Evolutionary conservation across 2,329 filamentous ascomycete genomes (phyloP), one percentile per base, ranked within the genome.

Genomic region (Xylariaceae sp.): DNA sequence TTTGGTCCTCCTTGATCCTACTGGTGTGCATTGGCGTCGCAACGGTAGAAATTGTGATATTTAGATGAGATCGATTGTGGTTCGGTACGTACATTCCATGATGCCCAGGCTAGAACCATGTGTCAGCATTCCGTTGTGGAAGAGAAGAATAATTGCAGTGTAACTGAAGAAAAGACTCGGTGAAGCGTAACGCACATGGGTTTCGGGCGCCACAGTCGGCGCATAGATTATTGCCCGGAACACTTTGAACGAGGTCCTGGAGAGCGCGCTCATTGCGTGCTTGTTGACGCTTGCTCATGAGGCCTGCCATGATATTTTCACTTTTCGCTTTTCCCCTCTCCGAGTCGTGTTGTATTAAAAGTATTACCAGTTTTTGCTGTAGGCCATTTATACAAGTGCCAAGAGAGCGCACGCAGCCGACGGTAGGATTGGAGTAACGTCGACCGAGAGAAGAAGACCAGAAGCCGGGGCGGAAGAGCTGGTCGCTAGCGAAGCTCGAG

Each of bases 211-310:
- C 85, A 78, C 95, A 99, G 77, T 99, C 95, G 63, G 95, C 95
- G 79, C 95, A 99, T 69, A 87, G 81, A 73, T 95, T 92, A 79
- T 99, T 99, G 57, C 95, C 95, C 7, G 92, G 85, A 8, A 96
- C 68, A 33, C 81, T 86, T 65, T 90, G 90, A 65, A 98, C 88
- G 62, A 99, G 85, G 44, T 98, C 94, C 71, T 97, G 92, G 65
- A 99, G 82, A 53, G 86, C 81, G 73, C 91, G 91, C 80, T 99
- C 95, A 76, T 99, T 97, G 77, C 95, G 93, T 81, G 90, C 92
- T 83, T 97, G 94, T 79, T 97, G 92, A 77, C 95, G 92, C 84
- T 98, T 99, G 82, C 88, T 96, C 74, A 96, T 81, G 40, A 86
- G 82, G 53, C 84, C 82, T 54, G 90, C 84, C 90, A 93, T 95